A percentile compares a stretch with the other conserved stretches of the same genome.
Evolutionary conservation across 371 early-diverging fungal species (phyloP).

Genomic region (Mucor piriformis): DNA sequence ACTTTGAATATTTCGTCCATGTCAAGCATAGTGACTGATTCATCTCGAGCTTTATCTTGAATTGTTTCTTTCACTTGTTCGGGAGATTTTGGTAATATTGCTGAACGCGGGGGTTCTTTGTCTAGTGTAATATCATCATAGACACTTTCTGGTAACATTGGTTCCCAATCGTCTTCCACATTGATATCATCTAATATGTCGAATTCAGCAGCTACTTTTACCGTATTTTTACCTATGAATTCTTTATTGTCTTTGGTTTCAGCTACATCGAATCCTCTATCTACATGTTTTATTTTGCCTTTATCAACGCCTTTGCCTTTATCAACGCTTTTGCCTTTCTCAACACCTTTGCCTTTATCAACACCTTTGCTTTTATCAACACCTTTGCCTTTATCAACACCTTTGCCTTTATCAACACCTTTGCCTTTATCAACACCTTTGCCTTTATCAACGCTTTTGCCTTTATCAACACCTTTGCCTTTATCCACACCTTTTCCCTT

Average conservation of each 20-base stretch:
- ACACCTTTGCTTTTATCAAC: too few relatives aligned
- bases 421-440: background rate
- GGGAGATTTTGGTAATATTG: background rate
- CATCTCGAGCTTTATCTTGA: background rate
- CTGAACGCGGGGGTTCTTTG: background rate
- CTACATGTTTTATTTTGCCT: too few relatives aligned
- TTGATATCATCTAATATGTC: background rate
- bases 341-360: too few relatives aligned
- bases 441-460: too few relatives aligned
- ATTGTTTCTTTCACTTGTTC: background rate
- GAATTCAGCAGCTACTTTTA: background rate
- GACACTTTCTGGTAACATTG: slow-evolving; percentile 7
- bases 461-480: background rate
- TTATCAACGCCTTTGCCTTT: too few relatives aligned
- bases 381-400: too few relatives aligned
- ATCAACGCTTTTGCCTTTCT: too few relatives aligned
- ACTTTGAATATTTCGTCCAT: background rate
- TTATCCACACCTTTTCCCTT: background rate
- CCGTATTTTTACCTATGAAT: background rate
- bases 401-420: background rate
- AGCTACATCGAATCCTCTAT: too few relatives aligned
- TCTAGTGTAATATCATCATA: background rate
- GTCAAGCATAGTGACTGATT: background rate
- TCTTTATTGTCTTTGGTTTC: background rate
- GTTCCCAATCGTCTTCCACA: background rate